Base-by-base conservation (phyloP, 305 asterid species). In the Fraxinus floribunda region DNA sequence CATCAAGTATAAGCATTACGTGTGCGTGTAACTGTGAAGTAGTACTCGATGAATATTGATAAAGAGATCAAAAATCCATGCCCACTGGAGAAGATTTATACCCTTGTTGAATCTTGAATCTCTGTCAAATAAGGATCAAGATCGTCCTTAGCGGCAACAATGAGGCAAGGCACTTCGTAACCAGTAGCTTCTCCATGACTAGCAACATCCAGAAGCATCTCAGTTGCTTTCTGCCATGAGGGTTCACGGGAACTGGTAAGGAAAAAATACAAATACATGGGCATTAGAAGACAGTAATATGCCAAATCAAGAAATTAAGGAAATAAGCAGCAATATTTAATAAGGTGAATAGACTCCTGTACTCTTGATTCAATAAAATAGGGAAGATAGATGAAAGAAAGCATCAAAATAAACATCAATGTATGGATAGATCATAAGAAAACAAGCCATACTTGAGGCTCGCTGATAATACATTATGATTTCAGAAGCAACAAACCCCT, bases 21-120 rank as follows among this genome's bases (percentile, higher is more conserved):
- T 44, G 16, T 1, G 4, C 22, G 36, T 30, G 29, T 0, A 52
- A 20, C 39, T 44, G 75, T 11, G 41, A 38, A 49, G 18, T 38
- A 32, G 29, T 41, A 79, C 49, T 44, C 8, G 55, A 41, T 22
- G 39, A 36, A 79, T 26, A 34, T 38, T 4, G 30, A 8, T 41
- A 38, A 73, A 34, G 22, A 9, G 44, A 18, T 62, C 4, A 49
- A 1, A 30, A 72, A 35, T 52, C 35, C 1, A 79, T 68, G 79
- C 84, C 73, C 24, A 75, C 36, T 64, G 3, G 18, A 64, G 38
- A 64, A 49, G 78, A 83, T 36, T 57, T 57, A 78, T 94, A 97
- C 99, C 97, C 98, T 88, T 16, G 98, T 94, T 79, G 99, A 97
- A 89, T 94, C 98, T 81, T 97, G 97, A 85, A 97, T 94, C 90